Base-by-base conservation (phyloP, 768 basidiomycete genomes). In the Cyathus striatus region DNA sequence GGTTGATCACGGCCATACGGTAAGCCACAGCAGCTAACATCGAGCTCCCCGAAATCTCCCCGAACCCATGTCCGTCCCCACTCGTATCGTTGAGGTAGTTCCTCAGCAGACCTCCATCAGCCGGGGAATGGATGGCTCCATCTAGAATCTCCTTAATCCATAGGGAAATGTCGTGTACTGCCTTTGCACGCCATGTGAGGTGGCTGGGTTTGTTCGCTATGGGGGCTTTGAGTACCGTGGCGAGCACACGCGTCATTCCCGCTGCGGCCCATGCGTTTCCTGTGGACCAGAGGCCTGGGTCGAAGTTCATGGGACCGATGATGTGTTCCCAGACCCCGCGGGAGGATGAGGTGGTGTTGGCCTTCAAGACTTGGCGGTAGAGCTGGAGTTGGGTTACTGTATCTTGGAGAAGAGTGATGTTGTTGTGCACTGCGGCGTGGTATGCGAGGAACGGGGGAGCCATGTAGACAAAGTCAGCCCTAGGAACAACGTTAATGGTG, bases 211-310 rank as follows among this genome's bases (percentile, higher is more conserved):
- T 10, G 14, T 49, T 33, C 0, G 61, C 58, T n/a, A 60, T 41
- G 7, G 70, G 67, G 0, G 72, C 64, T 44, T 70, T 69, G 30
- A 68, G 50, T 6, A 74, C 53, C 0, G 72, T 70, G 18, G 72
- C 72, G 23, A 76, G 59, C 4, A 87, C 79, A 5, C 84, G 71
- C 21, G 78, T 59, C 70, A 82, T 81, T 1, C 85, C 85, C 1
- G 75, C 76, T 1, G 81, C 81, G 0, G 83, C 84, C 86, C 86
- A 87, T 0, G 66, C 83, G 49, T 87, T 88, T 2, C 79, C 78
- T 33, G 72, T 73, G 0, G 69, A 67, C 73, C 73, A 76, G 1
- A 73, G 45, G 2, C 72, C 72, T 0, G 60, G 51, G 39, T 75
- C 73, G 17, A 45, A 25, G 35, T 49, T 56, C n/a, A 54, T 44